phyloP scores from a whole-genome alignment of 1,284 basidiomycete species.

The Leccinum pachyderme region DNA sequence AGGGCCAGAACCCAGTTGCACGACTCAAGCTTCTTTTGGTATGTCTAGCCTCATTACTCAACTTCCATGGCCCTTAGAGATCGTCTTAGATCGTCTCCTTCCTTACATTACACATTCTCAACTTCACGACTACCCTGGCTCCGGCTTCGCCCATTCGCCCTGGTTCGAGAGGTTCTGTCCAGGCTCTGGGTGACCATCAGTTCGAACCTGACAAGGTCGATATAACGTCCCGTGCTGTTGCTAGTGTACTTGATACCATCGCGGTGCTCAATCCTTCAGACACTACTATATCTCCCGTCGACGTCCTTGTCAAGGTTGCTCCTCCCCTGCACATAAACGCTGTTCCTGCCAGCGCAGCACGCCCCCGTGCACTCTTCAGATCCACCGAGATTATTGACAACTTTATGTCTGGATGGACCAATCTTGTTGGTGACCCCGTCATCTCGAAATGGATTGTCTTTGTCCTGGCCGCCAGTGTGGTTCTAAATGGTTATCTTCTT shows the following conservation, averaged over 20 bases:
- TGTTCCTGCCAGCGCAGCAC: conserved; percentile 34
- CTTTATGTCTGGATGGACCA: conserved; percentile 91
- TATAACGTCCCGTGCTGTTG: conserved; percentile 56
- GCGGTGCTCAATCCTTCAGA: conserved; percentile 36
- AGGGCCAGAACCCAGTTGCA: conserved; percentile 69
- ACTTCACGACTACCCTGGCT: conserved; percentile 91
- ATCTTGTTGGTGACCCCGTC: conserved; percentile 91
- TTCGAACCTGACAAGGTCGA: conserved; percentile 55
- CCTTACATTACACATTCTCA: conserved; percentile 86
- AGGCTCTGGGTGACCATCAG: conserved; percentile 26
- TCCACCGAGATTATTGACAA: conserved; percentile 60
- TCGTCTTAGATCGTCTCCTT: conserved; percentile 73
- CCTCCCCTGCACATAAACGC: conserved; percentile 65
- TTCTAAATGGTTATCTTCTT: conserved; percentile 92
- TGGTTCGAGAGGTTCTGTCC: conserved; percentile 25
- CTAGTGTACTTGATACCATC: conserved; percentile 59
- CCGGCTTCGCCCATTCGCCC: conserved; percentile 39
- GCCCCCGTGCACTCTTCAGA: conserved; percentile 24
- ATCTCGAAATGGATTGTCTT: conserved; percentile 96
- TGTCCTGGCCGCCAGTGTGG: conserved; percentile 82
- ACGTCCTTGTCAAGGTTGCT: conserved; percentile 71
- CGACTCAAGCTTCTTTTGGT: conserved; percentile 89
- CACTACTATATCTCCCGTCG: conserved; percentile 31
- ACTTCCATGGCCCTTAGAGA: conserved; percentile 7
- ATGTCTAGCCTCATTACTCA: conserved; percentile 26